Evolutionary conservation across 2,329 filamentous ascomycete genomes (phyloP).

Genomic region (Alternaria metachromatica): DNA sequence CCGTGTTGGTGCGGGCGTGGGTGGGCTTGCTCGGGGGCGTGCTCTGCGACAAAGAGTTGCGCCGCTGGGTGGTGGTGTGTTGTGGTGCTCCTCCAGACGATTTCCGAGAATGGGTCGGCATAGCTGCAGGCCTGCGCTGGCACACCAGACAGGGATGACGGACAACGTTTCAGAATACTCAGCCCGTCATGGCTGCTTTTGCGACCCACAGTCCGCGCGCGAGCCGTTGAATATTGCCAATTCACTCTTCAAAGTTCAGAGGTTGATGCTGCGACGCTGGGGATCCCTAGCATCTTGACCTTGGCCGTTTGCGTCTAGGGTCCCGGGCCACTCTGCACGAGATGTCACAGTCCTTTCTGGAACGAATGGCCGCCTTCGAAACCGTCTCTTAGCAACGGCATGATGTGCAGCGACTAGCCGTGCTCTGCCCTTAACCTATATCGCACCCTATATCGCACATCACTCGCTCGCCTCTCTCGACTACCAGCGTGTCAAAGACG

Average conservation of each 20-base stretch:
- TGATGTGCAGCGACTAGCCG: slow-evolving; percentile 13
- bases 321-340: slow-evolving; percentile 17
- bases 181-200: slow-evolving; percentile 31
- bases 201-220: slow-evolving; percentile 21
- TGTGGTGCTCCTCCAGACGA: slow-evolving; percentile 22
- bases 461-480: background rate
- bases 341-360: slow-evolving; percentile 17
- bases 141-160: slow-evolving; percentile 27
- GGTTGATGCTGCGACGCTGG: slow-evolving; percentile 17
- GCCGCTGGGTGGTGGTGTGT: slow-evolving; percentile 7
- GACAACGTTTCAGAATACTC: slow-evolving; percentile 19
- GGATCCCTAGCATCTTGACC: slow-evolving; percentile 12
- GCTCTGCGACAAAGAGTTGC: slow-evolving; percentile 16
- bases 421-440: background rate
- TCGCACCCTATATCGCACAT: background rate
- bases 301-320: slow-evolving; percentile 18
- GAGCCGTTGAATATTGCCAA: slow-evolving; percentile 19
- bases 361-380: slow-evolving; percentile 11
- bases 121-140: slow-evolving; percentile 26
- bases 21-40: slow-evolving; percentile 14
- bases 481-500: background rate
- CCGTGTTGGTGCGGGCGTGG: slow-evolving; percentile 36
- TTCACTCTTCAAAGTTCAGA: slow-evolving; percentile 14
- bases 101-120: slow-evolving; percentile 24
- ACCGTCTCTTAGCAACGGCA: background rate